Evolutionary conservation across 306 rosid species (phyloP), one percentile per base, ranked within the genome.

Genomic region (Carpinus fangiana): DNA sequence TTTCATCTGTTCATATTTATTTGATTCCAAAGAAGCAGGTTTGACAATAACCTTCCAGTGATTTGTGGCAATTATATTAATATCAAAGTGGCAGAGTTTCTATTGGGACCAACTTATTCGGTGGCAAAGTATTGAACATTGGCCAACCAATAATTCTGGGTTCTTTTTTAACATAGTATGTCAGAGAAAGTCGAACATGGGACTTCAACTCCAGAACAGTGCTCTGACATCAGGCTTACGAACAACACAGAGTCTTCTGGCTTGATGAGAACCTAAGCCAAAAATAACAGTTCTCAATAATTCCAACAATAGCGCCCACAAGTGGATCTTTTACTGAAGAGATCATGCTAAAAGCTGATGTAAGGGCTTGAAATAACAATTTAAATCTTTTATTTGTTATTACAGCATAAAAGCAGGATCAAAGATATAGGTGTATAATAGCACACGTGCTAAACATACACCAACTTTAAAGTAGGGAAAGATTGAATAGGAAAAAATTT

Each of bases 401-500:
- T 31, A 64, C 46, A 34, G 20, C 70, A 34, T 34, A 64, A 34
- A 31, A 34, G 21, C 23, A 64, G 10, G 12, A 17, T 28, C 18
- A 64, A 31, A 64, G n/a, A 61, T 28, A 26, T 61, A 61, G 26
- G 28, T 28, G 67, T 5, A 5, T 5, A 26, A 61, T 64, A 64
- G 21, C 9, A 78, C 56, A 69, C 53, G 56, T 77, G 73, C 73
- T 18, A 59, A 43, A 74, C 31, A 41, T 38, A 78, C 28, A 78
- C 76, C 77, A 21, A 38, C 38, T 47, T 67, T 43, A 31, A 38
- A 17, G 43, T 23, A 65, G 31, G 76, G 74, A 46, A 78, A 20
- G 31, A 51, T 43, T 74, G 18, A 82, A 57, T 6, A 72, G 72
- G 74, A 70, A 48, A 82, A 34, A 48, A 74, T 48, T 65, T 34